Conservation (phyloP, 1,284 basidiomycete species). For the Neolentinus lepideus region DNA sequence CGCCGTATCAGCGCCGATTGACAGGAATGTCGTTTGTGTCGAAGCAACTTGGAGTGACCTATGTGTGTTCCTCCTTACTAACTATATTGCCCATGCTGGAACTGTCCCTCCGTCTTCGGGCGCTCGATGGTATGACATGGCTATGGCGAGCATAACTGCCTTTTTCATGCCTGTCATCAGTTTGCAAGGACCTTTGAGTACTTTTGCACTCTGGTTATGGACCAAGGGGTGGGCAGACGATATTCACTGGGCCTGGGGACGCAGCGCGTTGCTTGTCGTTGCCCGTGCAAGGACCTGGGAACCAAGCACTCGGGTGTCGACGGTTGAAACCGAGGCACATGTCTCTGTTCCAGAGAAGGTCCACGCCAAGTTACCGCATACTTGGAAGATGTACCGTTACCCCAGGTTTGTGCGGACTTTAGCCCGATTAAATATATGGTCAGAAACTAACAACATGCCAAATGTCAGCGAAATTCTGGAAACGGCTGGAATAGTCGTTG, state of each 20-base stretch:
- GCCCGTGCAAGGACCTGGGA: too few relatives aligned
- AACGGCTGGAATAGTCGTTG: too few relatives aligned
- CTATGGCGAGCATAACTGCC: background rate
- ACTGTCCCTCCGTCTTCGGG: background rate
- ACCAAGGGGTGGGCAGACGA: background rate
- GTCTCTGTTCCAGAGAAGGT: too few relatives aligned
- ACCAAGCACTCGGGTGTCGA: too few relatives aligned
- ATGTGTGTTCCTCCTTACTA: background rate
- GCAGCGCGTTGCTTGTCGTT: background rate
- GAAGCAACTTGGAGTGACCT: background rate
- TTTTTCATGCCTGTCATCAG: background rate
- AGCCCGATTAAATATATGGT: too few relatives aligned
- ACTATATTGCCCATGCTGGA: background rate
- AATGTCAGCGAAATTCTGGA: too few relatives aligned
- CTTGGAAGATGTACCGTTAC: too few relatives aligned
- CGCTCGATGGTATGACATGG: background rate
- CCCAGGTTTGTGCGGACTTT: too few relatives aligned
- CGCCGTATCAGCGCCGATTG: background rate
- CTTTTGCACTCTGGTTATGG: background rate
- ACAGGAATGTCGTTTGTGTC: background rate
- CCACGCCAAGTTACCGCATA: too few relatives aligned
- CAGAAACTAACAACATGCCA: too few relatives aligned
- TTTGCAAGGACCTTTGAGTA: background rate
- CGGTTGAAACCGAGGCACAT: too few relatives aligned
- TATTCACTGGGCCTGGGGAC: background rate